Evolutionary conservation across 2,329 filamentous ascomycete species (phyloP).

Genomic region (Conoideocrella luteorostrata): DNA sequence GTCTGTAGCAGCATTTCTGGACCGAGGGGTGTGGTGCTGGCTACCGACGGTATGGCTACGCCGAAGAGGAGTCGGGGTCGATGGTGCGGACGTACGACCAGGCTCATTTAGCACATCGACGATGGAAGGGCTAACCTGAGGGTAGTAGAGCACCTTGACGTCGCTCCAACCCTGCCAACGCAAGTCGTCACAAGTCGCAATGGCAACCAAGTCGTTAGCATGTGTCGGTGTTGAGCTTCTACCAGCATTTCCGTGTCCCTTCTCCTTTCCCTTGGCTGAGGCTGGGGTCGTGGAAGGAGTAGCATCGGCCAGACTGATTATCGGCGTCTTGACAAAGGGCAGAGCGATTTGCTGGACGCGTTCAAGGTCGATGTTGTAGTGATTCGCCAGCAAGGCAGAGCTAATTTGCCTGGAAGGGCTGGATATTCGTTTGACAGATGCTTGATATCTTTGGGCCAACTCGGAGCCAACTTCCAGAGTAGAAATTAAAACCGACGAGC

Average conservation of each 20-base stretch:
- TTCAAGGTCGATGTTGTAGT: constrained; percentile 75
- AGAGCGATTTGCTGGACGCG: constrained; percentile 76
- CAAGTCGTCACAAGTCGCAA: constrained; percentile 55
- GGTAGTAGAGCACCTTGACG: constrained; percentile 76
- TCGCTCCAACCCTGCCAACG: constrained; percentile 75
- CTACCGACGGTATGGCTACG: constrained; percentile 54
- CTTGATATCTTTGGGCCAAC: constrained; percentile 87
- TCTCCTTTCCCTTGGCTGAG: constrained; percentile 73
- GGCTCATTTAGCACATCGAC: constrained; percentile 17
- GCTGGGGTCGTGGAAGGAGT: constrained; percentile 47
- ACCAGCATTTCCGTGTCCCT: constrained; percentile 34
- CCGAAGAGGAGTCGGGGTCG: constrained; percentile 70
- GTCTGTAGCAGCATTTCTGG: constrained; percentile 25
- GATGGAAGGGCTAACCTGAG: constrained; percentile 27
- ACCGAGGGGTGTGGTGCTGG: constrained; percentile 37
- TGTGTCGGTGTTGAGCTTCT: constrained; percentile 55
- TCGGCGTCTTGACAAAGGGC: constrained; percentile 70
- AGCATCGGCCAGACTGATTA: constrained; percentile 45
- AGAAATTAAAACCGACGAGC: constrained; percentile 67
- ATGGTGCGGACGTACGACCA: constrained; percentile 43
- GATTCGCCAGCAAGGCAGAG: constrained; percentile 69
- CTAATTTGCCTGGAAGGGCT: constrained; percentile 61
- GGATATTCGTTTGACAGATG: constrained; percentile 72
- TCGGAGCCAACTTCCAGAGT: constrained; percentile 77
- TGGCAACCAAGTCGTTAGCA: constrained; percentile 75